phyloP scores from a whole-genome alignment of 2,329 filamentous ascomycete genomes.

The Chlorencoelia australis region DNA sequence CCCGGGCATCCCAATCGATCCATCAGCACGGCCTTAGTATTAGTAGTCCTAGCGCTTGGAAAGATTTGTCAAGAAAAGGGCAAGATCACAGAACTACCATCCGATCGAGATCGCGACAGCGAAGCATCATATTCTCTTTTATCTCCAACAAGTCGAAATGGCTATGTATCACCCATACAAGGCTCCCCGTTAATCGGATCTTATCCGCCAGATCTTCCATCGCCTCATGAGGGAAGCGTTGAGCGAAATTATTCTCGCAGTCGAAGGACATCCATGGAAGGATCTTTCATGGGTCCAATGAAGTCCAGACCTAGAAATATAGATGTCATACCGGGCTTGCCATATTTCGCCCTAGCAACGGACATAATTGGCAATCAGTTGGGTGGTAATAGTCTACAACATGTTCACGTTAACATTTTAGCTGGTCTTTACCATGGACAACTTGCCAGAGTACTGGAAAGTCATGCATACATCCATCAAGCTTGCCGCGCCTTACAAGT shows the following conservation, averaged over 20 bases:
- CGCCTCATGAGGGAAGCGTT: constrained; percentile 37
- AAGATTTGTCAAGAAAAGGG: constrained; percentile 59
- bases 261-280: constrained; percentile 42
- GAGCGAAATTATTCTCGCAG: constrained; percentile 31
- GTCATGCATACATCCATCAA: constrained; percentile 52
- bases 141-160: constrained; percentile 35
- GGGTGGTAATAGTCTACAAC: constrained; percentile 71
- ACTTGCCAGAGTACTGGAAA: constrained; percentile 76
- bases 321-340: constrained; percentile 78
- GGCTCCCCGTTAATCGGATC: constrained; percentile 39
- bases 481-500: constrained; percentile 54
- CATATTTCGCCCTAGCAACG: constrained; percentile 79
- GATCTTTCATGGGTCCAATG: constrained; percentile 9
- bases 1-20: constrained; percentile 49
- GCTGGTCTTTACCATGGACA: constrained; percentile 86
- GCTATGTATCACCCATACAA: constrained; percentile 42
- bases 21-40: constrained; percentile 69
- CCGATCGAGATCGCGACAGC: constrained; percentile 19
- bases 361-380: constrained; percentile 77
- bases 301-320: constrained; percentile 47
- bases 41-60: constrained; percentile 76
- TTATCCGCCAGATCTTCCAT: constrained; percentile 35
- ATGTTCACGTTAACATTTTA: constrained; percentile 76
- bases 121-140: constrained; percentile 8
- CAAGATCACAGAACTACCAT: constrained; percentile 48